Evolutionary conservation across 2,329 filamentous ascomycete genomes (phyloP).

Genomic region (Ceratocystis papillata): DNA sequence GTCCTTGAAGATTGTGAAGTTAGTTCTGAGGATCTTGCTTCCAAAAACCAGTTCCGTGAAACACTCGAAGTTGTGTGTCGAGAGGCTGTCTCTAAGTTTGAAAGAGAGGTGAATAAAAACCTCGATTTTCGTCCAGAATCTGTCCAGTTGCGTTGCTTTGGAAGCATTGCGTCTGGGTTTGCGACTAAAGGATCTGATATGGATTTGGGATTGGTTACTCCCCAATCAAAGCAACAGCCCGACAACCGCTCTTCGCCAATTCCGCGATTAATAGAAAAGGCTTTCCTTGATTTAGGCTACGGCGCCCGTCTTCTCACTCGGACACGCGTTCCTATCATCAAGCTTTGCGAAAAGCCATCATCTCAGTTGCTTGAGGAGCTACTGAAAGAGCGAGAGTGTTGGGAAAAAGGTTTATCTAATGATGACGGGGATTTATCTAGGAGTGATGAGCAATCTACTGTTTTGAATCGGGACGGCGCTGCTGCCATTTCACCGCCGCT

Average conservation of each 20-base stretch:
- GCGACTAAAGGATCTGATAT: conserved; percentile 82
- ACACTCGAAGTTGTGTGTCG: conserved; percentile 55
- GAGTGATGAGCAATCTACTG: neutral
- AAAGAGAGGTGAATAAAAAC: conserved; percentile 34
- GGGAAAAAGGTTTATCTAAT: conserved; percentile 47
- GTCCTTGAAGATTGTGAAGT: conserved; percentile 54
- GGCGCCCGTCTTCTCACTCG: conserved; percentile 67
- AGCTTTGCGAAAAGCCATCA: conserved; percentile 64
- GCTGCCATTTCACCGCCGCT: neutral
- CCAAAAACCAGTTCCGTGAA: conserved; percentile 61
- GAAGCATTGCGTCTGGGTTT: conserved; percentile 74
- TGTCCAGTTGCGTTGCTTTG: conserved; percentile 66
- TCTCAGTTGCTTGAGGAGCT: conserved; percentile 50
- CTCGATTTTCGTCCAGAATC: conserved; percentile 42
- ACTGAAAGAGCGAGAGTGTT: conserved; percentile 54
- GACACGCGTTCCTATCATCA: conserved; percentile 78
- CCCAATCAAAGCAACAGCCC: conserved; percentile 44
- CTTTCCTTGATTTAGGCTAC: conserved; percentile 58
- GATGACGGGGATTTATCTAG: conserved; percentile 11
- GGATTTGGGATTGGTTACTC: conserved; percentile 70
- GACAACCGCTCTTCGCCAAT: conserved; percentile 50
- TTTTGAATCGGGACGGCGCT: neutral
- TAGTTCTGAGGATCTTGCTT: conserved; percentile 47
- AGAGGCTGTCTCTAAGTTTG: conserved; percentile 45
- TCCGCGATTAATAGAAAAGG: conserved; percentile 64